Evolutionary conservation across 345 rosid genomes (phyloP).

Genomic region (Lumnitzera littorea): DNA sequence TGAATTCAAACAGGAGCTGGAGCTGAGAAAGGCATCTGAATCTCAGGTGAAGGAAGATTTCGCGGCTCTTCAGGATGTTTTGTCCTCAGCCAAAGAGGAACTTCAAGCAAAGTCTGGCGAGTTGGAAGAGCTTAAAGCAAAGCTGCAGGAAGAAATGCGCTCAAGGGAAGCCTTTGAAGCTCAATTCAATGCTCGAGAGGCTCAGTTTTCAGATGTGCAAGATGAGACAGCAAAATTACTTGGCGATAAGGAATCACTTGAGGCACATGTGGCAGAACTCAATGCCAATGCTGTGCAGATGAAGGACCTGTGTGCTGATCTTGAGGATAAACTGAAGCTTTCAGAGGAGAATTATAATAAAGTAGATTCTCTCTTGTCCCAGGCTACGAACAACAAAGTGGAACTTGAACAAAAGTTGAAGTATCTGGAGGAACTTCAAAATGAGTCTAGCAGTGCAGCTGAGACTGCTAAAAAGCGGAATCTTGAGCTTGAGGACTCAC

Average conservation of each 20-base stretch:
- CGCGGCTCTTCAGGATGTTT: slow-evolving; percentile 39
- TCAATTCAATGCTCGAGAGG: slow-evolving; percentile 29
- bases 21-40: slow-evolving; percentile 57
- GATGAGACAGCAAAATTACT: slow-evolving; percentile 24
- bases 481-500: slow-evolving; percentile 60
- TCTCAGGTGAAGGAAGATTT: slow-evolving; percentile 52
- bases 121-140: slow-evolving; percentile 38
- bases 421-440: slow-evolving; percentile 57
- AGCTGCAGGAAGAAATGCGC: slow-evolving; percentile 46
- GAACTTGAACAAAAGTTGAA: slow-evolving; percentile 74
- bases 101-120: slow-evolving; percentile 50
- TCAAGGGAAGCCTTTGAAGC: slow-evolving; percentile 37
- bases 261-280: slow-evolving; percentile 44
- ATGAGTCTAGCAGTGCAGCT: slow-evolving; percentile 52
- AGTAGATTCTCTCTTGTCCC: slow-evolving; percentile 61
- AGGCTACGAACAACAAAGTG: slow-evolving; percentile 56
- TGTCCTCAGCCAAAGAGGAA: slow-evolving; percentile 40
- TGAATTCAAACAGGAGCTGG: slow-evolving; percentile 56
- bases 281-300: slow-evolving; percentile 25
- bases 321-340: slow-evolving; percentile 57
- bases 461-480: slow-evolving; percentile 61
- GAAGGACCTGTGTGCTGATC: slow-evolving; percentile 44
- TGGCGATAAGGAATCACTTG: slow-evolving; percentile 58
- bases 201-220: slow-evolving; percentile 19
- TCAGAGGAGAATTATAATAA: slow-evolving; percentile 58